Conservation (phyloP, 106 monocot genomes). For the Hemerocallis citrina region DNA sequence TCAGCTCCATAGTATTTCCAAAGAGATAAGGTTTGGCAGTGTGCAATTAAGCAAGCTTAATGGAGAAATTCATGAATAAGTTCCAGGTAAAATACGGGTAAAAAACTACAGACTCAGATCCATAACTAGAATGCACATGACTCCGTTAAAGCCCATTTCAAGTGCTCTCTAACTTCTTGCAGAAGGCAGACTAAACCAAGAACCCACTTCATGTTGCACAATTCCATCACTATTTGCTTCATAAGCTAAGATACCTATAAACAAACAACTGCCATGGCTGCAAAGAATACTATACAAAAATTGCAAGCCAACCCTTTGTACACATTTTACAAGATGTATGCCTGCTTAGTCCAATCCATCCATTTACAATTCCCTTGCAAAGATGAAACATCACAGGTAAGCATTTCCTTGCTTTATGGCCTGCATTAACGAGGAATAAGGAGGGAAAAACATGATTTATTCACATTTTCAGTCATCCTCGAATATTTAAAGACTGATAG, state of each 20-base stretch:
- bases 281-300: conserved; percentile 22
- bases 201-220: conserved; percentile 10
- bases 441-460: background rate
- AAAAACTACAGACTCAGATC: background rate
- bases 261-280: conserved; percentile 1
- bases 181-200: conserved; percentile 1
- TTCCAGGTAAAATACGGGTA: too few species aligned
- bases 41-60: background rate
- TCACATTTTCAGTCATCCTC: conserved; percentile 1
- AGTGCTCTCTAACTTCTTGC: background rate
- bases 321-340: conserved; percentile 5
- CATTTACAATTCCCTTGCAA: background rate
- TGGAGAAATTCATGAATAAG: conserved; percentile 1
- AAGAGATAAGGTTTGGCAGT: background rate
- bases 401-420: background rate
- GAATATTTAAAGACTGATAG: conserved; percentile 21
- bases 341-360: conserved; percentile 4
- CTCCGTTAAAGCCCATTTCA: background rate
- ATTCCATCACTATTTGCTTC: background rate
- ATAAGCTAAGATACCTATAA: background rate
- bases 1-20: conserved; percentile 3
- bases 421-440: background rate
- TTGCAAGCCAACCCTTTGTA: conserved; percentile 14
- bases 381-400: conserved; percentile 4
- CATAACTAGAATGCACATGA: background rate